Percentiles rank a stretch among this genome's conserved stretches.
These are phyloP conservation scores for Darksidea phi DNA, from an alignment of 495 filamentous ascomycete genomes.

Conservation along the genomic window DNA sequence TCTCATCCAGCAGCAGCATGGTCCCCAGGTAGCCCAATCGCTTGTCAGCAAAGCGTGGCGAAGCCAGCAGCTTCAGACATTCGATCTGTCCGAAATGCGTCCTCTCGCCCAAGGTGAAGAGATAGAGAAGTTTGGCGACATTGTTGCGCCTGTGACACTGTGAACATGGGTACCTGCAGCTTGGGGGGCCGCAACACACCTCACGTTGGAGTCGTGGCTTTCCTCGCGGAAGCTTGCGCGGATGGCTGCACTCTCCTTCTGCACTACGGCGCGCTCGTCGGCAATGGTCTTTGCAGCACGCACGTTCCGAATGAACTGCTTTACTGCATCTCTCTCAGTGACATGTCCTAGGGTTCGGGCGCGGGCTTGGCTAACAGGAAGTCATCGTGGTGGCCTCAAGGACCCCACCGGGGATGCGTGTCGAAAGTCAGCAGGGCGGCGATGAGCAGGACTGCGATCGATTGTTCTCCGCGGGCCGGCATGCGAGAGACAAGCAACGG, in stretches of 20 bases:
- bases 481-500: background rate
- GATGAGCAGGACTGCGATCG: too few relatives aligned
- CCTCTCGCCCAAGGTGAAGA: conserved; percentile 96
- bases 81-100: conserved; percentile 99
- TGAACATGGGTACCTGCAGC: conserved; percentile 11
- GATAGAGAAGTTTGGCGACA: conserved; percentile 95
- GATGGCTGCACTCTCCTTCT: conserved; percentile 97
- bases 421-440: conserved; percentile 11
- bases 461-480: too few relatives aligned
- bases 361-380: conserved; percentile 56
- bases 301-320: conserved; percentile 99
- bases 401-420: conserved; percentile 29
- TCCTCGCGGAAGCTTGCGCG: conserved; percentile 96
- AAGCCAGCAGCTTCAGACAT: conserved; percentile 95
- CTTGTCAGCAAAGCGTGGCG: conserved; percentile 97
- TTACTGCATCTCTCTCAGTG: conserved; percentile 59
- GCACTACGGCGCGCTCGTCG: conserved; percentile 95
- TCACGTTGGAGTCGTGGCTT: conserved; percentile 82
- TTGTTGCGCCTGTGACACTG: conserved; percentile 77
- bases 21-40: conserved; percentile 93
- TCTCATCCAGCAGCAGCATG: conserved; percentile 94
- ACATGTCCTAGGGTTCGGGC: background rate
- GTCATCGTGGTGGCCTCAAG: conserved; percentile 56
- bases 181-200: conserved; percentile 53
- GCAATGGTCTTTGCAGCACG: conserved; percentile 97